Evolutionary conservation across 2,329 filamentous ascomycete genomes (phyloP), one percentile per base, ranked within the genome.

Genomic region (Diaporthe capsici): DNA sequence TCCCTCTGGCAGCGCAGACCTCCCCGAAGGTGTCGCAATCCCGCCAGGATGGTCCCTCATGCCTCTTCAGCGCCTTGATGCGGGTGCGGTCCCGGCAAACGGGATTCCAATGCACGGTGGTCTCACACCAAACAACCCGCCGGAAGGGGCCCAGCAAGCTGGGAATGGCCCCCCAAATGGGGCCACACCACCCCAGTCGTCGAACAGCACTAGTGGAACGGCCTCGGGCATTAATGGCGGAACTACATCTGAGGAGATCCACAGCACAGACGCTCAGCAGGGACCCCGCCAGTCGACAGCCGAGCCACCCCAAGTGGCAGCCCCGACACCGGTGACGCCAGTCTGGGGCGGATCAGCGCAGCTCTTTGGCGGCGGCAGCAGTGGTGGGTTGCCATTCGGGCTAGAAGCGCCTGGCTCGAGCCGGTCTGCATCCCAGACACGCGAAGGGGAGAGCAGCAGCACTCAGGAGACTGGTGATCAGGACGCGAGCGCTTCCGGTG

Each of bases 1-100:
- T 71, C 90, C 90, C 6, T 85, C 91, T 4, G 91, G 91, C 25
- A 92, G 90, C 78, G 82, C 89, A 28, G 90, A 92, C 10, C 85
- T 93, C 12, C 92, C 92, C 0, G 88, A 91, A 72, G 92, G 92
- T 8, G 86, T 94, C n/a, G 87, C 89, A 7, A 87, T 94, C 28
- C 92, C 92, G 3, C 86, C 88, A 39, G 92, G 92, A 7, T 94
- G 92, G 92, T 90, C 90, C 31, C 82, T 94, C 53, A 84, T 93
- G 61, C 92, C 92, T 34, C 85, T 94, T 2, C 88, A 92, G 77
- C 87, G 90, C 34, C 78, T 90, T 12, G 85, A 82, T 61, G 25
- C 80, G 68, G 55, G 65, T 28, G 77, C 61, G 28, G 49, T 70
- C 25, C 72, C 71, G 13, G 42, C 76, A 10, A 31, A 74, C 17